These are phyloP conservation scores for Przewalskia tangutica DNA, from an alignment of 257 asterid genomes.

Conservation along the genomic window DNA sequence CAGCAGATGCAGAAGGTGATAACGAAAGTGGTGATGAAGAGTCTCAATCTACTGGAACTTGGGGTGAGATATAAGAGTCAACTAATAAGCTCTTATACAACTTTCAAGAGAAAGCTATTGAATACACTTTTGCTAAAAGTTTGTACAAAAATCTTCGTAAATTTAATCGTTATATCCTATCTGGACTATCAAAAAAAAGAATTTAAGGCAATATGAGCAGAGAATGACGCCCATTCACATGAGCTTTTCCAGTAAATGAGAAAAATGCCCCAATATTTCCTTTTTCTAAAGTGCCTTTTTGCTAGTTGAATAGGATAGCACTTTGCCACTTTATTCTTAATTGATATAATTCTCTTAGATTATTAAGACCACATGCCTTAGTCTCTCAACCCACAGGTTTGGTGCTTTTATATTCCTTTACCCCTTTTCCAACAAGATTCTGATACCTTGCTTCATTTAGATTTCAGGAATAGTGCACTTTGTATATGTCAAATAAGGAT, in stretches of 20 bases:
- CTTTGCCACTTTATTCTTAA: conserved; percentile 24
- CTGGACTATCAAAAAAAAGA: too few relatives aligned
- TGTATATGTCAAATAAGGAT: neutral
- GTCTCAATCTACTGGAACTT: too few relatives aligned
- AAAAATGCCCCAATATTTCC: conserved; percentile 28
- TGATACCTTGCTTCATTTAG: conserved; percentile 28
- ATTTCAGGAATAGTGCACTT: conserved; percentile 12
- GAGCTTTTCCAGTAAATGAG: conserved; percentile 16
- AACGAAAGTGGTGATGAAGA: too few relatives aligned
- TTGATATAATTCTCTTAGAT: conserved; percentile 16
- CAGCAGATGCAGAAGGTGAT: too few relatives aligned
- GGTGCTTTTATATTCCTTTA: conserved; percentile 16
- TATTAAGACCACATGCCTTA: conserved; percentile 6
- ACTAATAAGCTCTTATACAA: too few relatives aligned
- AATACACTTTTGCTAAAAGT: too few relatives aligned
- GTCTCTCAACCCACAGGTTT: neutral
- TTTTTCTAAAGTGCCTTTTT: conserved; percentile 13
- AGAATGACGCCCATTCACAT: conserved; percentile 20
- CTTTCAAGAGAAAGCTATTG: too few relatives aligned
- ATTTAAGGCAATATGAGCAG: conserved; percentile 9
- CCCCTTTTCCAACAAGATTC: conserved; percentile 27
- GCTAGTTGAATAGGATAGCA: conserved; percentile 26
- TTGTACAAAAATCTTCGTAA: too few relatives aligned
- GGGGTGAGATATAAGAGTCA: too few relatives aligned
- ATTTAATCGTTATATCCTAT: too few relatives aligned